Evolutionary conservation across 768 basidiomycete species (phyloP).

Genomic region (Butyriboletus loyo): DNA sequence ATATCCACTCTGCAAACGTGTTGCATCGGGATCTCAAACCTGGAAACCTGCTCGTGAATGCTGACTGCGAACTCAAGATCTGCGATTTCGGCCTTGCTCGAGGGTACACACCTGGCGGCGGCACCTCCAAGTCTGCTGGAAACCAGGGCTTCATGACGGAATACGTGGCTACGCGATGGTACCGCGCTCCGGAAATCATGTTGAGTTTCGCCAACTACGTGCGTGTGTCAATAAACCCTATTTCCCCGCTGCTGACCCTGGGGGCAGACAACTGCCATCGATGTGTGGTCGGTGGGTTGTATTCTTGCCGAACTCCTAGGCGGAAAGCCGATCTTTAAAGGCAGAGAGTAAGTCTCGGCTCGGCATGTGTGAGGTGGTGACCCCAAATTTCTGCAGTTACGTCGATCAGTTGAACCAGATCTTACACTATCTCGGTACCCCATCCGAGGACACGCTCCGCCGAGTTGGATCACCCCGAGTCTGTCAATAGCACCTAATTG

Average conservation of each 20-base stretch:
- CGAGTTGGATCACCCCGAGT: slow-evolving; percentile 95
- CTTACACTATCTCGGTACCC: slow-evolving; percentile 96
- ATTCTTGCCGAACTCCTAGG: slow-evolving; percentile 91
- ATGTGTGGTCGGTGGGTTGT: slow-evolving; percentile 96
- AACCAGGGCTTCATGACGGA: slow-evolving; percentile 99
- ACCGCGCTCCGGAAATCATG: slow-evolving; percentile 99
- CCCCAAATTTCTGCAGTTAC: slow-evolving; percentile 52
- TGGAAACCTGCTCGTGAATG: slow-evolving; percentile 93
- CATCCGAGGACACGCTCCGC: slow-evolving; percentile 92
- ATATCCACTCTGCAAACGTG: slow-evolving; percentile 98
- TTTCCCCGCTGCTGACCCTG: slow-evolving; percentile 13
- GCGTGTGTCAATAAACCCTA: slow-evolving; percentile 27
- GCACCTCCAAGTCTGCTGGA: slow-evolving; percentile 66
- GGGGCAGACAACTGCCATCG: slow-evolving; percentile 83
- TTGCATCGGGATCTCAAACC: slow-evolving; percentile 95
- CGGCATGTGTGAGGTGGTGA: background rate
- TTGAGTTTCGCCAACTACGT: slow-evolving; percentile 94
- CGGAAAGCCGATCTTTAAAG: slow-evolving; percentile 96
- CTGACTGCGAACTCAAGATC: slow-evolving; percentile 97
- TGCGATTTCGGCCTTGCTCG: slow-evolving; percentile 98
- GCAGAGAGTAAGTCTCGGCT: slow-evolving; percentile 72
- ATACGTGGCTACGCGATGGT: slow-evolving; percentile 99
- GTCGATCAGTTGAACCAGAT: slow-evolving; percentile 99
- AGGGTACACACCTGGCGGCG: slow-evolving; percentile 85
- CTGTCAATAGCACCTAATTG: slow-evolving; percentile 23